Conservation (phyloP, 305 asterid species). For the Nicotiana rustica region DNA sequence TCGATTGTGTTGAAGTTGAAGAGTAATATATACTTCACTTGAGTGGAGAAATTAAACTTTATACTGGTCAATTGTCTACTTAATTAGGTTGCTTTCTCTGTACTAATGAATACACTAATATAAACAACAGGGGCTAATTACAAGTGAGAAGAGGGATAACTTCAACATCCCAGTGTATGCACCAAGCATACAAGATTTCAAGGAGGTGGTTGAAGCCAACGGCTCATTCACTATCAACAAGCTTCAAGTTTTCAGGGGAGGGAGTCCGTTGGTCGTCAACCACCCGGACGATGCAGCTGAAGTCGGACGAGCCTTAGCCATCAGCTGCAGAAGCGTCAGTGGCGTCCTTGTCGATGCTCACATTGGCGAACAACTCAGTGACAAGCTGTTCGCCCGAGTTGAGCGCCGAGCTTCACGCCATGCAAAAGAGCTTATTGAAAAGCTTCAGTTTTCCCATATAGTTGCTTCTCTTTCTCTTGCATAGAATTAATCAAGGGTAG, state of each 20-base stretch:
- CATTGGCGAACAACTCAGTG: constrained; percentile 76
- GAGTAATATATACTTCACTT: too few relatives aligned
- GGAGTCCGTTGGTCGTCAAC: constrained; percentile 89
- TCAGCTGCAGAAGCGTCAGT: constrained; percentile 80
- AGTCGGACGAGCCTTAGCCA: constrained; percentile 85
- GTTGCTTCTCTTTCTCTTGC: constrained; percentile 88
- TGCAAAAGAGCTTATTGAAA: constrained; percentile 75
- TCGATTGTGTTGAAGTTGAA: too few relatives aligned
- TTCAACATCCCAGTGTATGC: constrained; percentile 94
- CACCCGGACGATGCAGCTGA: constrained; percentile 81
- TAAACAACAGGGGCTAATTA: constrained; percentile 65
- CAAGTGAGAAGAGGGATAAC: constrained; percentile 71
- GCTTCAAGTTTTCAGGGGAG: constrained; percentile 80
- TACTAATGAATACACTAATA: background rate
- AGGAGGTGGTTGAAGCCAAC: constrained; percentile 81
- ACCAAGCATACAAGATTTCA: constrained; percentile 83
- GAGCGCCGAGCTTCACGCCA: constrained; percentile 67
- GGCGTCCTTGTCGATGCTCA: constrained; percentile 94
- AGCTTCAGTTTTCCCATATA: constrained; percentile 84
- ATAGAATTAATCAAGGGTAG: constrained; percentile 24
- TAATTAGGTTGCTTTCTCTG: background rate
- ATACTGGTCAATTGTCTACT: background rate
- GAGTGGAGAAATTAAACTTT: too few relatives aligned
- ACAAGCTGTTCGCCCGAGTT: constrained; percentile 73
- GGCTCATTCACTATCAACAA: constrained; percentile 72